Conservation (phyloP, 306 rosid genomes). For the Castanea sativa region DNA sequence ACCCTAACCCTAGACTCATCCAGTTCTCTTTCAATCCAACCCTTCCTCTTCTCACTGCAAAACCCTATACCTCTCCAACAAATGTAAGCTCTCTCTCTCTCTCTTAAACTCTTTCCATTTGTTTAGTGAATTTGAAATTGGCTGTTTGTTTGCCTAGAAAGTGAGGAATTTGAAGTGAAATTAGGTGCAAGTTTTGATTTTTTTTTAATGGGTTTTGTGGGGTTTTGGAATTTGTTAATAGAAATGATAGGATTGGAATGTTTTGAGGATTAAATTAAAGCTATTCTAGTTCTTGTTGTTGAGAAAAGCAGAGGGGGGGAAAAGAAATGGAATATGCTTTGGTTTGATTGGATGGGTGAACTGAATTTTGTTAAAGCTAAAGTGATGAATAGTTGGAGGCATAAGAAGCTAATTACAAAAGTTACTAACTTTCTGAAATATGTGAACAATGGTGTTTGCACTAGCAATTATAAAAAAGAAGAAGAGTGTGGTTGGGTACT, state of each 20-base stretch:
- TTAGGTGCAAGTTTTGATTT: background rate
- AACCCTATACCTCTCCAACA: constrained; percentile 20
- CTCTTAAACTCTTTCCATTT: too few relatives aligned
- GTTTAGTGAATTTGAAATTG: background rate
- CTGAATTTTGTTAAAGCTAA: background rate
- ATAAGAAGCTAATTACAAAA: background rate
- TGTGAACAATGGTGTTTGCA: background rate
- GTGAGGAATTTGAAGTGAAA: background rate
- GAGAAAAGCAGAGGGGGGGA: background rate
- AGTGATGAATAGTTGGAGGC: background rate
- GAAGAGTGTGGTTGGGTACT: too few relatives aligned
- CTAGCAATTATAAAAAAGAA: too few relatives aligned
- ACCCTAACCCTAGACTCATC: background rate
- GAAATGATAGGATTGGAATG: background rate
- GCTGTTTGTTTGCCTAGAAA: background rate
- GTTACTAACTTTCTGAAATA: background rate
- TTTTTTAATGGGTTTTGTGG: background rate
- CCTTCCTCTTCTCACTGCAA: constrained; percentile 9
- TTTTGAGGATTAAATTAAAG: background rate
- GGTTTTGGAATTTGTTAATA: background rate
- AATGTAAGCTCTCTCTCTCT: constrained; percentile 13
- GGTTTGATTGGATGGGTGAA: background rate
- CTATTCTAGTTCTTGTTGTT: background rate
- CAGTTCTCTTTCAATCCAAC: constrained; percentile 3
- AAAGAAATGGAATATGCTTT: background rate